Evolutionary conservation across 23 red algal genomes (phyloP), one percentile per base, ranked within the genome.

Genomic region (Rhodosorus marinus): DNA sequence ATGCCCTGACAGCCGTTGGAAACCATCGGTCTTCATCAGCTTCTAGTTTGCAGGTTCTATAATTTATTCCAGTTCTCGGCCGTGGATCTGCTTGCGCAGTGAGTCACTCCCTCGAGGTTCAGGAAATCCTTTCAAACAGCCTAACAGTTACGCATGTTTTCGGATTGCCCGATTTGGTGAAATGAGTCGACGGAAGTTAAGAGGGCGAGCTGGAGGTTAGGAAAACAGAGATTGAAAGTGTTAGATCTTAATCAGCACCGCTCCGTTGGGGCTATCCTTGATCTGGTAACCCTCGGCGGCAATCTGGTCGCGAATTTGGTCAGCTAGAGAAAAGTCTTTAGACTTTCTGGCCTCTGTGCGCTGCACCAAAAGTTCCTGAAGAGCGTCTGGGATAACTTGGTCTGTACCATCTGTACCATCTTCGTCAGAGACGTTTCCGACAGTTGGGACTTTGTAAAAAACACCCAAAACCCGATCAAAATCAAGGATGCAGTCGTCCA

Each of bases 381-480:
- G 59, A 26, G 78, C 46, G 8, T 6, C 23, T 26, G 53, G 20
- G 31, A 30, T 27, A 19, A 30, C 35, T 20, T 43, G 20, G 1
- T 3, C 61, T 14, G 20, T 34, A 23, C 31, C 19, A 25, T 20
- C 30, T 6, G 19, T 9, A 24, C 41, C 35, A 31, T 20, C 62
- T 25, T 11, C 22, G 4, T 32, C 0, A 23, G 68, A 1, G 47
- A 0, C 47, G 5, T 4, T 26, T 6, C 22, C 47, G 47, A 26
- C 1, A 5, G 47, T 22, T 6, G 26, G 22, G 22, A 24, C 47
- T 2, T 26, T 1, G n/a, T n/a, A n/a, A 42, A 85, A 98, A 14
- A 98, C 76, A 14, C 90, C 90, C 47, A 98, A 74, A 4, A 85
- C 71, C 5, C 47, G 9, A 54, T 98, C 72, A 48, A 85, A 57